Base-by-base conservation (phyloP, 2,329 filamentous ascomycete species). In the Leptodontidium sp. region DNA sequence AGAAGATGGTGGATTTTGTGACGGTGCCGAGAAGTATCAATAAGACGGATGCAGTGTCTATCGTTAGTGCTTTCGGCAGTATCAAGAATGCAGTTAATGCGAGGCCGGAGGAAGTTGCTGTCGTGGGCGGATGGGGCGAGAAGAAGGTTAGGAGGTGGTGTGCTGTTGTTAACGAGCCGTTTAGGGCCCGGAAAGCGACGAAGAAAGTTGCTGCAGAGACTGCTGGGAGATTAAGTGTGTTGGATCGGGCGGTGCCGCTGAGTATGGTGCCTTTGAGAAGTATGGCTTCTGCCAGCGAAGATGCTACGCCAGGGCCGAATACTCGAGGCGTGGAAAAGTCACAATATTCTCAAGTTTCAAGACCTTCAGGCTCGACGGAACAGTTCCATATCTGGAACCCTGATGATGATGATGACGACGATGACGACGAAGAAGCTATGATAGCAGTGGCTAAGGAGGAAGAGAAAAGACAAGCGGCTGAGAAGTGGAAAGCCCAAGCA, bases 71-170 rank as follows among this genome's bases (percentile, higher is more conserved):
- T 62, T 99, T 98, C 82, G 96, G 96, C 29, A 97, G 93, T 73
- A 81, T 99, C 68, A 89, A 90, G 74, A 92, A 91, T 47, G 95
- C 95, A 0, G 85, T 98, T 68, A 98, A 98, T 79, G 95, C 94
- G 1, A 87, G 91, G 55, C 88, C 93, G 0, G 96, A 98, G 78
- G 92, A 97, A 79, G 86, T 99, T 45, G 88, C 90, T 15, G 83
- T 93, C 71, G 89, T 99, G n/a, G 87, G 90, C 38, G 96, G 96
- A 0, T 99, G 94, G 94, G 96, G 96, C 43, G 93, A 97, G 80
- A 94, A 93, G 82, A 99, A 99, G 81, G 93, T 98, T 26, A 91
- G 92, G 80, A 88, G 89, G 68, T 98, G 95, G 95, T 91, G 87
- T 73, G 87, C 84, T 67, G 91, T 92, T 11, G 91, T 98, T 1